These are phyloP conservation scores for Diaporthe amygdali DNA, from an alignment of 2,329 filamentous ascomycete genomes.

Conservation along the genomic window DNA sequence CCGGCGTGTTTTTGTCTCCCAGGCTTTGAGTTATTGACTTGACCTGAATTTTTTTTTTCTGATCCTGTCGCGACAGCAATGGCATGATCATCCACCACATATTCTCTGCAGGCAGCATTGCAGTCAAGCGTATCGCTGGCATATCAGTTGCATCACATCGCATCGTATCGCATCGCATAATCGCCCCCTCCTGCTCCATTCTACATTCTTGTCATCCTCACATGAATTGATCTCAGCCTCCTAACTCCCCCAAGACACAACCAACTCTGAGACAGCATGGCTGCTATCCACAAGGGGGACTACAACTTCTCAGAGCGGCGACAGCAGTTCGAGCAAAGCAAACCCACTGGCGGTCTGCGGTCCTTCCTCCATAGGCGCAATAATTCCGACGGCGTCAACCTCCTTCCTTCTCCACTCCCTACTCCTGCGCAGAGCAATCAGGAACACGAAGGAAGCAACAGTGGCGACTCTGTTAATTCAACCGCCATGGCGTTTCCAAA, in stretches of 20 bases:
- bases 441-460: slow-evolving; percentile 2
- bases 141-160: neutral
- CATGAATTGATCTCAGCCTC: slow-evolving; percentile 10
- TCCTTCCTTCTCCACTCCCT: slow-evolving; percentile 13
- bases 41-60: neutral
- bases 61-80: neutral
- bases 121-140: neutral
- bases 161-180: neutral
- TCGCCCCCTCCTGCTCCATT: neutral
- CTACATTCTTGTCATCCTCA: neutral
- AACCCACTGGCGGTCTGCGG: slow-evolving; percentile 16
- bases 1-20: neutral
- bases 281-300: slow-evolving; percentile 23
- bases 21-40: neutral
- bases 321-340: slow-evolving; percentile 26
- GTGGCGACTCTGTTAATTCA: neutral
- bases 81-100: slow-evolving; percentile 5
- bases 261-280: slow-evolving; percentile 22
- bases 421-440: neutral
- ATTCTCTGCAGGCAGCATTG: neutral
- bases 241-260: neutral
- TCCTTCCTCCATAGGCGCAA: slow-evolving; percentile 25
- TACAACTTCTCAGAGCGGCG: slow-evolving; percentile 26
- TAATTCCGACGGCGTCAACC: slow-evolving; percentile 21
- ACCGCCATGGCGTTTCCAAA: slow-evolving; percentile 21